Conservation (phyloP, 1,284 basidiomycete species). For the Chalciporus sp. region DNA sequence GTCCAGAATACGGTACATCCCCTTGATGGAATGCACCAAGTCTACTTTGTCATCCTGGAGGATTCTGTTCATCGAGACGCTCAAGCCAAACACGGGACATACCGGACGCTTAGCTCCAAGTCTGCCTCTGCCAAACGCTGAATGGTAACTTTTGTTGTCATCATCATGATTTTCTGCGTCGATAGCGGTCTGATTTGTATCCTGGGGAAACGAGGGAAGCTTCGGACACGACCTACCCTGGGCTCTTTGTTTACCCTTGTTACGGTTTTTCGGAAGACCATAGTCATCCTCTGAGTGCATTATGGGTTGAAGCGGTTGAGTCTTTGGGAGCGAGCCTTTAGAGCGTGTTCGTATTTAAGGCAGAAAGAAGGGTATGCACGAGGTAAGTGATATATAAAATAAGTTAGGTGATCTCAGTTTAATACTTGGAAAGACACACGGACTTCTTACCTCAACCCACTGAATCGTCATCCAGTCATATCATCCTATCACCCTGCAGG, state of each 20-base stretch:
- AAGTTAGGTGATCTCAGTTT: too few species aligned
- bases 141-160: slow-evolving; percentile 21
- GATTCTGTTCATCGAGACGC: slow-evolving; percentile 25
- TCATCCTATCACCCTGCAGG: too few species aligned
- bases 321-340: too few species aligned
- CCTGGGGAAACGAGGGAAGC: neutral
- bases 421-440: too few species aligned
- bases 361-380: too few species aligned
- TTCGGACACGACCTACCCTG: slow-evolving; percentile 10
- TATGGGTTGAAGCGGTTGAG: too few species aligned
- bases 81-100: neutral
- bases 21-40: slow-evolving; percentile 35
- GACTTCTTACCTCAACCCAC: too few species aligned
- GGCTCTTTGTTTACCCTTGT: slow-evolving; percentile 29
- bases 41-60: slow-evolving; percentile 22
- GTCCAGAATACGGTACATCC: slow-evolving; percentile 55
- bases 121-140: slow-evolving; percentile 15
- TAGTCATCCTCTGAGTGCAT: too few species aligned
- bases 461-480: too few species aligned
- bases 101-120: slow-evolving; percentile 11
- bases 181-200: neutral
- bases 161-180: neutral
- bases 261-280: slow-evolving; percentile 9
- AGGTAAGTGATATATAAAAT: too few species aligned
- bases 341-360: too few species aligned